phyloP scores from a whole-genome alignment of 1,284 basidiomycete genomes.

The Ceratorhiza oryzae-sativae region DNA sequence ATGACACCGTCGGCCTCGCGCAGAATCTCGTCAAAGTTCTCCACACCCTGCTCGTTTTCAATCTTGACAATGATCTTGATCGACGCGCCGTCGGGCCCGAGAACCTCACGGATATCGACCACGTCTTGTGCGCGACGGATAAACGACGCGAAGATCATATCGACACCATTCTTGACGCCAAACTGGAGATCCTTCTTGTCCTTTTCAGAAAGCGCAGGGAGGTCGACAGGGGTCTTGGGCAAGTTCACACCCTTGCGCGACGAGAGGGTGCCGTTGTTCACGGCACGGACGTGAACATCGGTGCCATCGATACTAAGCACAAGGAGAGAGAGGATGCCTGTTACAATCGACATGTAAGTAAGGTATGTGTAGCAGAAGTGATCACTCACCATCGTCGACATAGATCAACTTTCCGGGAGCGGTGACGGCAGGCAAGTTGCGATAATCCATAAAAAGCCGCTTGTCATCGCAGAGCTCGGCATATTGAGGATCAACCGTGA shows the following conservation, averaged over 20 bases:
- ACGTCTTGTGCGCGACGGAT: conserved; percentile 94
- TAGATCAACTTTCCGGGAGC: conserved; percentile 95
- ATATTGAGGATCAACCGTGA: conserved; percentile 87
- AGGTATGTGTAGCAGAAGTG: conserved; percentile 6
- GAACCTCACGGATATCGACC: conserved; percentile 85
- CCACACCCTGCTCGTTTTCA: conserved; percentile 96
- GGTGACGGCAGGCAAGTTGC: conserved; percentile 95
- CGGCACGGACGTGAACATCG: conserved; percentile 83
- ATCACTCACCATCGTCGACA: conserved; percentile 84
- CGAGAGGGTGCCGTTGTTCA: conserved; percentile 94
- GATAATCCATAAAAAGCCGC: conserved; percentile 88
- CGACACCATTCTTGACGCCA: conserved; percentile 96
- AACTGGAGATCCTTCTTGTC: conserved; percentile 96
- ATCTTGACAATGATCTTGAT: conserved; percentile 99
- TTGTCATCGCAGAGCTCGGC: conserved; percentile 82
- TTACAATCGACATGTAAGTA: background rate
- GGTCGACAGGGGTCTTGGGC: conserved; percentile 97
- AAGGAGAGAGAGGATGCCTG: conserved; percentile 91
- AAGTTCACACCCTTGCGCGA: conserved; percentile 99
- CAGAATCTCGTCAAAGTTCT: conserved; percentile 97
- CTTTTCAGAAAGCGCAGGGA: conserved; percentile 97
- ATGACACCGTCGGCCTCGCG: conserved; percentile 95
- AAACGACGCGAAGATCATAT: conserved; percentile 99
- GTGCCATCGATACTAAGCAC: conserved; percentile 85
- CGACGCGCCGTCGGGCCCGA: conserved; percentile 88